A percentile compares a stretch with the other conserved stretches of the same genome.
Conservation (phyloP, 805 yeast species). For the Wickerhamomyces sydowiorum region DNA sequence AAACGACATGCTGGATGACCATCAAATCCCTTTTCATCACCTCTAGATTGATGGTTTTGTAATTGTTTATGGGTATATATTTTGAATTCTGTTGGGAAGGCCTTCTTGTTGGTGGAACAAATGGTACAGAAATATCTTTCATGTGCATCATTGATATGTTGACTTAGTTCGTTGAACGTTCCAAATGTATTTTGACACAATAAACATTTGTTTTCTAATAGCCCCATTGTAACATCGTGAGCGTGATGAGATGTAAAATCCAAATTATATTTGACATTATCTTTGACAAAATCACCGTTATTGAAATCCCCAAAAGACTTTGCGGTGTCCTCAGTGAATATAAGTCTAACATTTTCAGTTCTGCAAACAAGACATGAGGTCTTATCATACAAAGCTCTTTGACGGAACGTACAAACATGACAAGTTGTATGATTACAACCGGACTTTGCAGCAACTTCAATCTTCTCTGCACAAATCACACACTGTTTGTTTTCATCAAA, state of each 20-base stretch:
- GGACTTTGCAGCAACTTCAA: conserved; percentile 60
- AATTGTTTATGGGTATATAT: conserved; percentile 58
- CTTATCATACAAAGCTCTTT: conserved; percentile 73
- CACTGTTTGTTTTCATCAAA: conserved; percentile 46
- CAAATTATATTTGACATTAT: conserved; percentile 44
- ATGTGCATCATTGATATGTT: conserved; percentile 64
- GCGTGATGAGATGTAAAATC: conserved; percentile 53
- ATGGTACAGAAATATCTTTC: conserved; percentile 62
- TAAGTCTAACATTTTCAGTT: conserved; percentile 50
- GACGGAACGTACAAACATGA: conserved; percentile 75
- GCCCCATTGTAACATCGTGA: conserved; percentile 38
- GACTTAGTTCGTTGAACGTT: conserved; percentile 51
- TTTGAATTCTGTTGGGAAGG: conserved; percentile 67
- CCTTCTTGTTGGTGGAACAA: conserved; percentile 72
- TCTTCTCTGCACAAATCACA: conserved; percentile 77
- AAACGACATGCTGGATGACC: conserved; percentile 90
- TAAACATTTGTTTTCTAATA: conserved; percentile 51
- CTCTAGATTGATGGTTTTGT: conserved; percentile 62
- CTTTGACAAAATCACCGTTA: conserved; percentile 25
- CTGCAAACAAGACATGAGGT: conserved; percentile 81
- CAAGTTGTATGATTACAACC: conserved; percentile 87
- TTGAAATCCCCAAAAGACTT: conserved; percentile 34
- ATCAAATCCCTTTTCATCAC: conserved; percentile 71
- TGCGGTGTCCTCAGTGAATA: conserved; percentile 46
- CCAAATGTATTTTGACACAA: conserved; percentile 33